Base-by-base conservation (phyloP, 257 asterid species). In the Hygrophila difformis region DNA sequence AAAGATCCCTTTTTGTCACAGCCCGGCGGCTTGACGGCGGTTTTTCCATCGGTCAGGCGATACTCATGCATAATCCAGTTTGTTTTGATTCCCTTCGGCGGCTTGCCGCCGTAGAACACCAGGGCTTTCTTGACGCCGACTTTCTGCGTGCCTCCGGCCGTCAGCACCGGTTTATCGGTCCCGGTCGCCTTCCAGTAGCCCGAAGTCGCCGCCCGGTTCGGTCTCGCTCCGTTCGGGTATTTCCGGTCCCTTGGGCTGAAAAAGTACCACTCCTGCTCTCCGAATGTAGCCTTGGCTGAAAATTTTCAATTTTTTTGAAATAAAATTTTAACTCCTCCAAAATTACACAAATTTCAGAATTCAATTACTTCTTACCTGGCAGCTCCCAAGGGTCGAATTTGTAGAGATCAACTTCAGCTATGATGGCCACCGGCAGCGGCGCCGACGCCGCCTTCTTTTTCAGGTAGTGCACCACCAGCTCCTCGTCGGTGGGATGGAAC, bases 111-210 rank as follows among this genome's bases (percentile, higher is more conserved):
- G 18, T 73, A 73, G 62, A 73, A 73, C 1, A 73, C 81, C 5
- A 73, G 54, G 0, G 81, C 81, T 39, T 73, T 73, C 12, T 73
- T 73, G 0, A 73, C 81, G n/a, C 81, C 81, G 1, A 73, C 81
- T 5, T 62, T 69, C 13, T 69, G 69, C 1, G 64, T 55, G 20
- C 81, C 81, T 0, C 77, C 81, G 20, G 74, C 49, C 3, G 77
- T 69, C 18, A 69, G 50, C 4, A 73, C 73, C 15, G 81, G 81
- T 39, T 73, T 73, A 29, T 73, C 81, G 0, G 81, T 73, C 22
- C 81, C 81, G 0, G 81, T 73, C 1, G 81, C 81, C 59, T 73
- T 73, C 81, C 81, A 73, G 17, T 69, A 73, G 7, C 81, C 81
- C 5, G 81, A 69, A 0, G 77, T 73, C 0, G 81, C 77, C 0